phyloP scores from a whole-genome alignment of 1,284 basidiomycete species.

The Anthracocystis panici-leucophaei region DNA sequence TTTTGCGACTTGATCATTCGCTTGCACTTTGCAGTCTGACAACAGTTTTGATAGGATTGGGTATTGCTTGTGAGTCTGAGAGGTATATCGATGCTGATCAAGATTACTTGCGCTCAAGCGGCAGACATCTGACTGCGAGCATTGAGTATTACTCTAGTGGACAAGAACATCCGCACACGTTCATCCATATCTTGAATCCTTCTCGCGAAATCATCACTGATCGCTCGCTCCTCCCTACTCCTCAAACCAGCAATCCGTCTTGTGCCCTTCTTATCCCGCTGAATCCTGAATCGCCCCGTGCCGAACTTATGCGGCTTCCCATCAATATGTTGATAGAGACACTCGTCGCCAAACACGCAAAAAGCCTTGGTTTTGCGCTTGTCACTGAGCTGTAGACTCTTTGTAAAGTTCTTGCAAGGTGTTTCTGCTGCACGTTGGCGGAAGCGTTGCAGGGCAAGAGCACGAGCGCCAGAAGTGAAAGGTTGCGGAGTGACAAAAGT shows the following conservation, averaged over 20 bases:
- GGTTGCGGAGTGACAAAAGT: conserved; percentile 40
- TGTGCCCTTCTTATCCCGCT: conserved; percentile 3
- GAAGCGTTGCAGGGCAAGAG: conserved; percentile 24
- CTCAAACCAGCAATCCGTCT: conserved; percentile 8
- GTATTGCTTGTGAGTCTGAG: not conserved
- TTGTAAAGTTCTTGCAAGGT: conserved; percentile 43
- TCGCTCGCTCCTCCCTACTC: not conserved
- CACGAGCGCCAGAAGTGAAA: conserved; percentile 14
- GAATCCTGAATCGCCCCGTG: conserved; percentile 7
- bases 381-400: conserved; percentile 24
- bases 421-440: conserved; percentile 18
- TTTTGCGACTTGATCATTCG: conserved; percentile 6
- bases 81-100: conserved; percentile 1
- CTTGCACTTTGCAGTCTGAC: not conserved
- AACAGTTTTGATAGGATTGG: not conserved
- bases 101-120: not conserved
- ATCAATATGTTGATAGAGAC: conserved; percentile 41
- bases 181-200: conserved; percentile 15
- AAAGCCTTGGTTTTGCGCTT: conserved; percentile 16
- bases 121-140: not conserved
- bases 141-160: conserved; percentile 8
- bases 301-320: conserved; percentile 29
- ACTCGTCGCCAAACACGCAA: conserved; percentile 47
- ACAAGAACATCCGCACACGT: conserved; percentile 14
- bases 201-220: conserved; percentile 3